Conservation (phyloP, 2,329 filamentous ascomycete species). For the Cyphellophora europaea region DNA sequence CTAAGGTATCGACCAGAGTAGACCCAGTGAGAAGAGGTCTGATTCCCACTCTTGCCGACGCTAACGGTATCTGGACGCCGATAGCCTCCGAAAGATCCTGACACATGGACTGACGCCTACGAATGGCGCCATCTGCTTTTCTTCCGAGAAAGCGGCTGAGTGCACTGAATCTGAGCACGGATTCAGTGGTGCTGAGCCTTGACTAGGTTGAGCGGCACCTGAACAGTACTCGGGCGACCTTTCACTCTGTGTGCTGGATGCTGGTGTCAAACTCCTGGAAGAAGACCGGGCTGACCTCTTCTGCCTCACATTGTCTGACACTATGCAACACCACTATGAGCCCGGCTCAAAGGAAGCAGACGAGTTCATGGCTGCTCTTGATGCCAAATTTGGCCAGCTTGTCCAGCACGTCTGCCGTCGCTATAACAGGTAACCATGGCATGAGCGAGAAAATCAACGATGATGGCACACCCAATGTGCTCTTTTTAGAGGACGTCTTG, state of each 20-base stretch:
- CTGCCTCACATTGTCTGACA: slow-evolving; percentile 37
- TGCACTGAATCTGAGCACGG: too few species aligned
- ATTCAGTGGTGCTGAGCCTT: too few species aligned
- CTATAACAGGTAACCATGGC: slow-evolving; percentile 34
- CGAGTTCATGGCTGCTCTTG: slow-evolving; percentile 27
- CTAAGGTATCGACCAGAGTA: too few species aligned
- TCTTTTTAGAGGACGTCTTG: slow-evolving; percentile 32
- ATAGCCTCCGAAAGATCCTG: too few species aligned
- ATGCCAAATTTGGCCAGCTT: slow-evolving; percentile 24
- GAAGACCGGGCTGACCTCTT: slow-evolving; percentile 31
- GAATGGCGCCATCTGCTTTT: too few species aligned
- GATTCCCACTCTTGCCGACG: too few species aligned
- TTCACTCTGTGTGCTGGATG: slow-evolving; percentile 35
- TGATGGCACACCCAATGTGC: slow-evolving; percentile 27
- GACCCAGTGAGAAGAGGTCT: too few species aligned
- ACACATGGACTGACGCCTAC: too few species aligned
- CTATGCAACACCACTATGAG: slow-evolving; percentile 34
- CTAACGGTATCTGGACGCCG: too few species aligned
- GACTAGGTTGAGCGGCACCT: too few species aligned
- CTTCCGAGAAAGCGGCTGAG: too few species aligned
- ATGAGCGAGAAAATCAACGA: slow-evolving; percentile 32
- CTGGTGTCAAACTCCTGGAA: slow-evolving; percentile 32
- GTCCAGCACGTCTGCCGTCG: slow-evolving; percentile 27
- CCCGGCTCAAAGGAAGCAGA: slow-evolving; percentile 29
- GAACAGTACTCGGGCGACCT: too few species aligned